Percentiles rank a stretch among this genome's conserved stretches.
These are phyloP conservation scores for Penicillium nordicum DNA, from an alignment of 2,329 filamentous ascomycete species.

Conservation along the genomic window DNA sequence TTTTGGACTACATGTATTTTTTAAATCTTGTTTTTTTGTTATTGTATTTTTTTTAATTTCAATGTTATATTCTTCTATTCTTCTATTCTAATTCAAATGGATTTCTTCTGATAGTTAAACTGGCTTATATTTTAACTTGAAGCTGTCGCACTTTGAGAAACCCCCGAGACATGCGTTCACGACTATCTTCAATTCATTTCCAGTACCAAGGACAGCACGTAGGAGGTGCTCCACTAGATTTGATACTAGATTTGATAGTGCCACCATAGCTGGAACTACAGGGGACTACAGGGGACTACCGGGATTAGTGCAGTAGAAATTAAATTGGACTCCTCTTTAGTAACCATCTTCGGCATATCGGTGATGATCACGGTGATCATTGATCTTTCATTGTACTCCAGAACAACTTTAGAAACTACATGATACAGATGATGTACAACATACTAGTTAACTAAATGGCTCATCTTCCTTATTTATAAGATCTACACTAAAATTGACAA, in stretches of 20 bases:
- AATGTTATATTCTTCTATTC: no score
- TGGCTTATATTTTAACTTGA: neutral
- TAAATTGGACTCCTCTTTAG: neutral
- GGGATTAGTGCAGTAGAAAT: neutral
- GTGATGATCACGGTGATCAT: conserved; percentile 1
- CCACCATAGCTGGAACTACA: neutral
- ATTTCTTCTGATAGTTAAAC: neutral
- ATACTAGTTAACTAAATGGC: neutral
- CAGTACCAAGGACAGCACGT: conserved; percentile 13
- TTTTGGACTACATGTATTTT: neutral
- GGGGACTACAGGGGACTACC: neutral
- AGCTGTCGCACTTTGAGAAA: neutral
- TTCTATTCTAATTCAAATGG: neutral
- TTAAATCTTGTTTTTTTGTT: neutral
- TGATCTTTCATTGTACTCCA: neutral
- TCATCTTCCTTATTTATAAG: neutral
- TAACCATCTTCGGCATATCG: neutral
- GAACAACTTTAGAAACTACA: neutral
- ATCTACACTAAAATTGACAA: neutral
- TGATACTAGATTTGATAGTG: conserved; percentile 2
- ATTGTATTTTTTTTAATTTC: neutral
- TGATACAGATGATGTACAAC: neutral
- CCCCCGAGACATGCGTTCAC: neutral
- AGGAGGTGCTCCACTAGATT: conserved; percentile 14
- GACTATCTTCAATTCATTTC: neutral